phyloP scores from a whole-genome alignment of 2,329 filamentous ascomycete species.

The Scytalidium lignicola region DNA sequence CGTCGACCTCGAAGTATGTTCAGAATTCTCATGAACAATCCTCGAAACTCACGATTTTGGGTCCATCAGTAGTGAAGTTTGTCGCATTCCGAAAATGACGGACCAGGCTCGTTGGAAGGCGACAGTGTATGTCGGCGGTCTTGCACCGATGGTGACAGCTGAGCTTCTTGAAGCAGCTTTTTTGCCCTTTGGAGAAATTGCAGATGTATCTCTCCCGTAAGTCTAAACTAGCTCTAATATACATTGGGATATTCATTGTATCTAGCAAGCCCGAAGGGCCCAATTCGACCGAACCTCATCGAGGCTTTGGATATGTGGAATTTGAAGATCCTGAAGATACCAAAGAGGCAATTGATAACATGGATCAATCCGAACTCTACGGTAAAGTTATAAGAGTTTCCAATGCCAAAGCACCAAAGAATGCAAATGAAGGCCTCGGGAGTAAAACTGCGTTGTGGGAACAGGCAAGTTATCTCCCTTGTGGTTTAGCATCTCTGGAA shows the following conservation, averaged over 20 bases:
- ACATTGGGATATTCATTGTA: slow-evolving; percentile 6
- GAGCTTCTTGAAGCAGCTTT: slow-evolving; percentile 83
- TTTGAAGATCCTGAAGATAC: slow-evolving; percentile 84
- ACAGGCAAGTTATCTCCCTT: slow-evolving; percentile 59
- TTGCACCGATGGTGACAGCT: slow-evolving; percentile 71
- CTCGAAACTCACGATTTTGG: not conserved
- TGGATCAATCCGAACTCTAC: slow-evolving; percentile 95
- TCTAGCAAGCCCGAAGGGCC: slow-evolving; percentile 68
- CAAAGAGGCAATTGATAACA: slow-evolving; percentile 95
- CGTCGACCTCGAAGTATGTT: not conserved
- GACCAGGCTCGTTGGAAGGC: slow-evolving; percentile 81
- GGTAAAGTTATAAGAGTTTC: slow-evolving; percentile 90
- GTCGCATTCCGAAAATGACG: slow-evolving; percentile 53
- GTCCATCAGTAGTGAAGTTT: not conserved
- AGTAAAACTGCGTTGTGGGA: slow-evolving; percentile 96
- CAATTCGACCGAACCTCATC: slow-evolving; percentile 72
- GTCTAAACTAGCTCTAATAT: slow-evolving; percentile 5
- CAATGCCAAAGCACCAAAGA: slow-evolving; percentile 86
- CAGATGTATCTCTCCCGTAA: slow-evolving; percentile 76
- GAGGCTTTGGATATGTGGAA: slow-evolving; percentile 95
- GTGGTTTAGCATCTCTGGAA: slow-evolving; percentile 1
- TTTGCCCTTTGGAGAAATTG: slow-evolving; percentile 93
- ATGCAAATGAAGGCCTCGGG: slow-evolving; percentile 77
- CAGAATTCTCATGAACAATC: not conserved
- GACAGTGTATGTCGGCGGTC: slow-evolving; percentile 87